These are phyloP conservation scores for Rhododendron kiyosumense DNA, from an alignment of 148 eudicot species.

Conservation along the genomic window DNA sequence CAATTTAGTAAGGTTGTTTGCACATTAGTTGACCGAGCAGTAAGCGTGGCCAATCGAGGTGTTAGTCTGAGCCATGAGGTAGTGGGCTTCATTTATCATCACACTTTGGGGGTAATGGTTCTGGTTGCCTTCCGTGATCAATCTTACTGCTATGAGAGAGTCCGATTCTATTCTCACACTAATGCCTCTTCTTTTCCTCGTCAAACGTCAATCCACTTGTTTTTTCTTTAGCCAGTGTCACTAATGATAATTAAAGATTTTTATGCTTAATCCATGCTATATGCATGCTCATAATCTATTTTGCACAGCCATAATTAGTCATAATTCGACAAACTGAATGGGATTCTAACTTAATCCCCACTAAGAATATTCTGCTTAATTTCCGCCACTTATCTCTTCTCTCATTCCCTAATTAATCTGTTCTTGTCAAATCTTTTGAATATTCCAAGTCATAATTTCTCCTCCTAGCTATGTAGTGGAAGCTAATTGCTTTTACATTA, in stretches of 20 bases:
- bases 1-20: too few relatives aligned
- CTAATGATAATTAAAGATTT: not conserved
- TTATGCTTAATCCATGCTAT: not conserved
- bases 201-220: not conserved
- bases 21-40: too few relatives aligned
- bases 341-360: not conserved
- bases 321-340: not conserved
- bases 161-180: not conserved
- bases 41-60: too few relatives aligned
- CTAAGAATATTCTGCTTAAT: not conserved
- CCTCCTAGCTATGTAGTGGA: not conserved
- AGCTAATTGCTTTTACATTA: not conserved
- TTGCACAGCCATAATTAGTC: not conserved
- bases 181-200: not conserved
- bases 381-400: not conserved
- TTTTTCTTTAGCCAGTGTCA: not conserved
- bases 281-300: not conserved
- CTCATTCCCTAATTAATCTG: not conserved
- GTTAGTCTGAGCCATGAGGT: too few relatives aligned
- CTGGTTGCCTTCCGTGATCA: too few relatives aligned
- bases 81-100: too few relatives aligned
- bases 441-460: not conserved
- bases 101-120: too few relatives aligned
- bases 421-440: not conserved
- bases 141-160: too few relatives aligned